Conservation (phyloP, 106 monocot genomes). For the Allium fistulosum region DNA sequence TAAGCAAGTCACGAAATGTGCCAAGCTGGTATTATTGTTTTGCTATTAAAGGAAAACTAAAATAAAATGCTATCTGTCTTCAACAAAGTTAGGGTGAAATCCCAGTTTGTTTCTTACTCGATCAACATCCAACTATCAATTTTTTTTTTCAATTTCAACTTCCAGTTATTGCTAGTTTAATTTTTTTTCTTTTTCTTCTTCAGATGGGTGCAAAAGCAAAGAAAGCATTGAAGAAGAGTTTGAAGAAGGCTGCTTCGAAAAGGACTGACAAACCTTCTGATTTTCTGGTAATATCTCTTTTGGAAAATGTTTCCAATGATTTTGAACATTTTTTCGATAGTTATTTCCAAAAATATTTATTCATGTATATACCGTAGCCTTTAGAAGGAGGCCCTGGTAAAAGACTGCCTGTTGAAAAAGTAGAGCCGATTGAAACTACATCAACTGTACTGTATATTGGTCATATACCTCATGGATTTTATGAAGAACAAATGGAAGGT, state of each 20-base stretch:
- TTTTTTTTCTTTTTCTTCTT: too few species aligned
- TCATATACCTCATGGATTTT: conserved; percentile 96
- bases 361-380: conserved; percentile 33
- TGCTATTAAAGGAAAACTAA: too few species aligned
- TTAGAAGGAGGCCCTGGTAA: conserved; percentile 46
- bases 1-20: too few species aligned
- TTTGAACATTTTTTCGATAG: neutral
- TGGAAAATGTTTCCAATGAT: neutral
- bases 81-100: too few species aligned
- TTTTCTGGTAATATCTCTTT: conserved; percentile 47
- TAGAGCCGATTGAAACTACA: conserved; percentile 21
- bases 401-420: conserved; percentile 15
- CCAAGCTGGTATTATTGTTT: too few species aligned
- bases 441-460: conserved; percentile 79
- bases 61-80: too few species aligned
- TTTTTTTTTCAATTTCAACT: too few species aligned
- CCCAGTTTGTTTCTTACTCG: too few species aligned
- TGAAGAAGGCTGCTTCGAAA: conserved; percentile 30
- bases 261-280: conserved; percentile 38
- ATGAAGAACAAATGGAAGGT: conserved; percentile 98
- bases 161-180: too few species aligned
- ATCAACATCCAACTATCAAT: too few species aligned
- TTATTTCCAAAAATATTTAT: conserved; percentile 1
- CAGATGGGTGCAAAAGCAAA: conserved; percentile 75
- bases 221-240: conserved; percentile 59